Evolutionary conservation across 2,329 filamentous ascomycete genomes (phyloP).

Genomic region (Paecilomyces variotii): DNA sequence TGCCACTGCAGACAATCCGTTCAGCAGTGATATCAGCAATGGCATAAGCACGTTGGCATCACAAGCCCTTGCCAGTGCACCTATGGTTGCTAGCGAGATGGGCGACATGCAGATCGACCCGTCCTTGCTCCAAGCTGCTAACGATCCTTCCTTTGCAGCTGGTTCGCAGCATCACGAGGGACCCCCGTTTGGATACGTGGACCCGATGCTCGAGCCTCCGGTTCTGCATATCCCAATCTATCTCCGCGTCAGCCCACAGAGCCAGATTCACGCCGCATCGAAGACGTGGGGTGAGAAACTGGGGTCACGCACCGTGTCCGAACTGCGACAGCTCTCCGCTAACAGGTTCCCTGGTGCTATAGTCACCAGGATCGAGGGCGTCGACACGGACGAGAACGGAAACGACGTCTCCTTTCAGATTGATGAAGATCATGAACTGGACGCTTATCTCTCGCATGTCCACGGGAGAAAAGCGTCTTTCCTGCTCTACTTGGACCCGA

Average conservation of each 20-base stretch:
- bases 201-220: slow-evolving; percentile 25
- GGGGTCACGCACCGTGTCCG: slow-evolving; percentile 48
- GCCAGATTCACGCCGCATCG: slow-evolving; percentile 42
- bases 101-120: slow-evolving; percentile 56
- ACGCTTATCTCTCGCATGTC: slow-evolving; percentile 61
- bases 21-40: slow-evolving; percentile 24
- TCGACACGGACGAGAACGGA: slow-evolving; percentile 53
- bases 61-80: slow-evolving; percentile 35
- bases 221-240: slow-evolving; percentile 51
- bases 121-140: slow-evolving; percentile 51
- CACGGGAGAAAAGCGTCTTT: slow-evolving; percentile 49
- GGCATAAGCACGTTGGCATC: slow-evolving; percentile 37
- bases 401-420: slow-evolving; percentile 58
- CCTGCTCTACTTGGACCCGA: slow-evolving; percentile 32
- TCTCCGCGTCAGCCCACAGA: slow-evolving; percentile 61
- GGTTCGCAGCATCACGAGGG: slow-evolving; percentile 25
- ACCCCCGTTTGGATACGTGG: slow-evolving; percentile 27
- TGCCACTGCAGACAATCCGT: slow-evolving; percentile 6
- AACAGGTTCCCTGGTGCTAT: slow-evolving; percentile 53
- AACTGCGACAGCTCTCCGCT: slow-evolving; percentile 55
- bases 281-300: slow-evolving; percentile 60
- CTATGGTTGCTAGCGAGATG: slow-evolving; percentile 30
- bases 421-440: slow-evolving; percentile 63
- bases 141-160: slow-evolving; percentile 37
- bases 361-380: slow-evolving; percentile 56